Evolutionary conservation across 1,139 yeast species (phyloP).

Genomic region (Saccharomyces uvarum): DNA sequence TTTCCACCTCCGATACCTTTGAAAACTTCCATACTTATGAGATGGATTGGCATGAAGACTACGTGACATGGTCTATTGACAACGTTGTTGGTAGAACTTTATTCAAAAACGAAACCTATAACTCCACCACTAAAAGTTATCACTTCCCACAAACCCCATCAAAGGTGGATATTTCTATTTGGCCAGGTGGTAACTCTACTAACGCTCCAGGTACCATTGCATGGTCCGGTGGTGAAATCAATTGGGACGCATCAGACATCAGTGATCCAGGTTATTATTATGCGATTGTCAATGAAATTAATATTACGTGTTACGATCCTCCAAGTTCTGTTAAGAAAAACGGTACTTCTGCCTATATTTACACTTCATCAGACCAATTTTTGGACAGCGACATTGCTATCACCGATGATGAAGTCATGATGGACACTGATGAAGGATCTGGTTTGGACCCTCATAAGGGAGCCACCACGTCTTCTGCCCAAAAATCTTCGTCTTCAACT

Average conservation of each 20-base stretch:
- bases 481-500: background rate
- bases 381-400: constrained; percentile 43
- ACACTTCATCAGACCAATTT: constrained; percentile 42
- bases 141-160: constrained; percentile 85
- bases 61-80: constrained; percentile 66
- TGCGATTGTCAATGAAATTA: constrained; percentile 52
- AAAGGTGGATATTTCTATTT: constrained; percentile 72
- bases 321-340: constrained; percentile 44
- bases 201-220: constrained; percentile 69
- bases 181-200: constrained; percentile 81
- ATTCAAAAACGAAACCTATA: constrained; percentile 57
- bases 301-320: constrained; percentile 60
- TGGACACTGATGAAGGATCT: constrained; percentile 53
- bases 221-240: constrained; percentile 89
- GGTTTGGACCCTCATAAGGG: constrained; percentile 53
- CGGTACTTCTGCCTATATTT: constrained; percentile 53
- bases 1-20: constrained; percentile 47
- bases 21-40: constrained; percentile 68
- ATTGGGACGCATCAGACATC: constrained; percentile 77
- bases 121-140: constrained; percentile 51
- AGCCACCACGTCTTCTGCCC: constrained; percentile 4
- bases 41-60: constrained; percentile 76
- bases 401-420: constrained; percentile 51
- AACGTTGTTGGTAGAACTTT: constrained; percentile 64
- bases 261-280: constrained; percentile 69